Evolutionary conservation across 495 filamentous ascomycete genomes (phyloP).

Genomic region (Schizothecium vesticola): DNA sequence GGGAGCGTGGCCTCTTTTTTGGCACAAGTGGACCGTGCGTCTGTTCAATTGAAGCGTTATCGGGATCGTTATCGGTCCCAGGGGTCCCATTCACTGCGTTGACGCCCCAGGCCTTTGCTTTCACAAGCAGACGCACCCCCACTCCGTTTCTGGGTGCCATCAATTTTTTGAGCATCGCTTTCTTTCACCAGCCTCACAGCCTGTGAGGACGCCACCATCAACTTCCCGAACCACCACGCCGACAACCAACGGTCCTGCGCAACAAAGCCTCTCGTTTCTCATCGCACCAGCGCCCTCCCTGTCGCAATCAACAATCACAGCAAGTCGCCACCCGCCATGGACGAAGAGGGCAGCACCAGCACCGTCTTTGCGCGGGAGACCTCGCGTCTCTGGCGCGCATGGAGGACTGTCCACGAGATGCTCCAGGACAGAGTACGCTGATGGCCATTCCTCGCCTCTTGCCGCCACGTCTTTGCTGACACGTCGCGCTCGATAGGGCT

Average conservation of each 20-base stretch:
- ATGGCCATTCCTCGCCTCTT: not conserved
- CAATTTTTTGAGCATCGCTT: not conserved
- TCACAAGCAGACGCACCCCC: not conserved
- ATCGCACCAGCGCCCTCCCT: not conserved
- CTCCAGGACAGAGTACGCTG: constrained; percentile 66
- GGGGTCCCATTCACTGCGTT: not conserved
- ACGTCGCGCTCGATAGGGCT: constrained; percentile 56
- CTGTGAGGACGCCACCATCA: not conserved
- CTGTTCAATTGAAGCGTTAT: not conserved
- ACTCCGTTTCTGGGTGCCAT: not conserved
- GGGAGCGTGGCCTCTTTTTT: constrained; percentile 6
- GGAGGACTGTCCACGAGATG: constrained; percentile 85
- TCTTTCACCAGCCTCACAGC: not conserved
- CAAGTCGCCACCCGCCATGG: constrained; percentile 35
- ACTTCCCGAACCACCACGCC: not conserved
- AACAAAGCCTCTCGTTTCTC: not conserved
- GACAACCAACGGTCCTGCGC: not conserved
- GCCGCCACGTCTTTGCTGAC: not conserved
- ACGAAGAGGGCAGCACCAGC: constrained; percentile 45
- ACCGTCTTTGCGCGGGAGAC: constrained; percentile 53
- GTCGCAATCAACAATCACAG: constrained; percentile 3
- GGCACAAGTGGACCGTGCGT: not conserved
- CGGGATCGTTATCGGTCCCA: not conserved
- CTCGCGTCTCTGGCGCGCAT: constrained; percentile 78
- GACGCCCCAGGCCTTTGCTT: not conserved